Conservation (phyloP, 225 moss, liverwort and hornwort species). For the Bryum argenteum region DNA sequence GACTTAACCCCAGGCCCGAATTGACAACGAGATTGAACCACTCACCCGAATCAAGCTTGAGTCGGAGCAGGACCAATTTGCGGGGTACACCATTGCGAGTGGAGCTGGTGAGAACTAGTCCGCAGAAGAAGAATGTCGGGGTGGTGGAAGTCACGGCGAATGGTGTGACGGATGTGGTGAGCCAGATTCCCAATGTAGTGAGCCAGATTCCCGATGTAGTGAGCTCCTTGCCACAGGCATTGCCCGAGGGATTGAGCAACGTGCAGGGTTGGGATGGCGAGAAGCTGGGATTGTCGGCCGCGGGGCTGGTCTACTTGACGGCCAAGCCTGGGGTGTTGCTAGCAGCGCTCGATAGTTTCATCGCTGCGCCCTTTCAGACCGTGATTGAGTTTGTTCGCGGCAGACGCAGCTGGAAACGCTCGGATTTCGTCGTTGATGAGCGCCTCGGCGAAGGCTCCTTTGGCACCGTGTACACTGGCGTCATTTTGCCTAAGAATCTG, state of each 20-base stretch:
- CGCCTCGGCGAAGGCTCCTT: slow-evolving; percentile 93
- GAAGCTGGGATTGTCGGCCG: slow-evolving; percentile 41
- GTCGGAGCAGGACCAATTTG: slow-evolving; percentile 11
- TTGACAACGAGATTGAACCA: not conserved
- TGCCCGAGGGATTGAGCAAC: slow-evolving; percentile 24
- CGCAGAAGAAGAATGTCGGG: not conserved
- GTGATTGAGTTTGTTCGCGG: slow-evolving; percentile 57
- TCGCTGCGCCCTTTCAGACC: slow-evolving; percentile 68
- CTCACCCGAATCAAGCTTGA: not conserved
- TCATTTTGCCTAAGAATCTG: slow-evolving; percentile 59
- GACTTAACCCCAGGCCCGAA: too few relatives aligned
- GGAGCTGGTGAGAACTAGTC: not conserved
- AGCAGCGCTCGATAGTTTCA: slow-evolving; percentile 73
- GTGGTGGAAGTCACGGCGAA: slow-evolving; percentile 35
- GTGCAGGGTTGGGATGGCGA: slow-evolving; percentile 46
- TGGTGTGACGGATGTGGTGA: slow-evolving; percentile 43
- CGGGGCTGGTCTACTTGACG: slow-evolving; percentile 76
- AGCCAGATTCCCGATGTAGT: slow-evolving; percentile 31
- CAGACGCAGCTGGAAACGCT: slow-evolving; percentile 76
- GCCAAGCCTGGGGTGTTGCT: slow-evolving; percentile 79
- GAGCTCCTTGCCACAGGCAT: slow-evolving; percentile 1
- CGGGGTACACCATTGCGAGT: slow-evolving; percentile 24
- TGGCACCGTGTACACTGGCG: slow-evolving; percentile 79
- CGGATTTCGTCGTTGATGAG: slow-evolving; percentile 69
- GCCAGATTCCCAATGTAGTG: slow-evolving; percentile 49